Percentiles rank a stretch among this genome's conserved stretches.
phyloP scores from a whole-genome alignment of 208 protist species.

The Crithidia brevicula region DNA sequence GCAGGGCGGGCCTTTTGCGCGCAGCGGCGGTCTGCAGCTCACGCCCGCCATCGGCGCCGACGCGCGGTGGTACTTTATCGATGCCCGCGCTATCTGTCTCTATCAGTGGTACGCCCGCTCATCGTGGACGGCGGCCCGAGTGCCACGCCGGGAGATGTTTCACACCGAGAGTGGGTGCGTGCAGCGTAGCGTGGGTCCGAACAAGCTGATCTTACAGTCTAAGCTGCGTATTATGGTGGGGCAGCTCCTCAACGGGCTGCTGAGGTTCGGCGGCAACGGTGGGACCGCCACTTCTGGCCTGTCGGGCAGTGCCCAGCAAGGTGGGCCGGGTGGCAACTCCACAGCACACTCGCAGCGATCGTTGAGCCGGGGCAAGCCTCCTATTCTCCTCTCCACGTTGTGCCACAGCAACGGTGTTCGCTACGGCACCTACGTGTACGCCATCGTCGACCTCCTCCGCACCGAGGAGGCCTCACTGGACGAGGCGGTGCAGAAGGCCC shows the following conservation, averaged over 20 bases:
- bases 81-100: slow-evolving; percentile 43
- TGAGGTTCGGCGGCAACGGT: slow-evolving; percentile 4
- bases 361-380: slow-evolving; percentile 18
- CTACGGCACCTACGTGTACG: slow-evolving; percentile 55
- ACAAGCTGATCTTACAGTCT: slow-evolving; percentile 50
- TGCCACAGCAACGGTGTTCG: slow-evolving; percentile 53
- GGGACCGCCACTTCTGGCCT: too few species aligned
- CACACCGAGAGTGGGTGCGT: slow-evolving; percentile 32
- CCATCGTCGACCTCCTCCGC: slow-evolving; percentile 45
- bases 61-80: slow-evolving; percentile 61
- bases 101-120: slow-evolving; percentile 41
- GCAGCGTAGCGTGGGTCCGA: slow-evolving; percentile 35
- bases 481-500: slow-evolving; percentile 33
- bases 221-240: slow-evolving; percentile 51
- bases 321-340: neutral
- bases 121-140: slow-evolving; percentile 30
- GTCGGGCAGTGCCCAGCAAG: too few species aligned
- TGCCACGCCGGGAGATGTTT: slow-evolving; percentile 52
- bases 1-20: slow-evolving; percentile 12
- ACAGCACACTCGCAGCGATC: neutral
- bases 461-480: slow-evolving; percentile 45
- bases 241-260: slow-evolving; percentile 42
- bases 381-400: slow-evolving; percentile 45
- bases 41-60: slow-evolving; percentile 41
- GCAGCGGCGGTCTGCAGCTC: slow-evolving; percentile 26